Conservation (phyloP, 768 basidiomycete genomes). For the Coprinopsis strossmayeri region DNA sequence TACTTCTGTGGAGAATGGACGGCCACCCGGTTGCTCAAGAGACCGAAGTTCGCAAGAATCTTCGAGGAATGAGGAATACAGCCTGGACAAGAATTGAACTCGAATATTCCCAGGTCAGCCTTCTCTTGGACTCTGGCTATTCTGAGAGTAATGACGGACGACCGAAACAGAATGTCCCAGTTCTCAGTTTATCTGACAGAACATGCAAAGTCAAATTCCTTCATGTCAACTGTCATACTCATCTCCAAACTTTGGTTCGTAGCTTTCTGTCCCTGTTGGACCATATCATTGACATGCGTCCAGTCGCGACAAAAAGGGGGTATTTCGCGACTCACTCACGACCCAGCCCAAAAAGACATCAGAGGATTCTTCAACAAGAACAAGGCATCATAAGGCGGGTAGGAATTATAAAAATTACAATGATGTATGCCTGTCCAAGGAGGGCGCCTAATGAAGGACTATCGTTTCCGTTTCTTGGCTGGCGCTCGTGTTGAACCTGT, state of each 20-base stretch:
- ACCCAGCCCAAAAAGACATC: slow-evolving; percentile 71
- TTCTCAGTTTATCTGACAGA: too few relatives aligned
- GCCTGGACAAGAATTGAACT: slow-evolving; percentile 58
- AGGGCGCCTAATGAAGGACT: slow-evolving; percentile 4
- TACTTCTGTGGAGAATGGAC: slow-evolving; percentile 36
- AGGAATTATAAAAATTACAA: slow-evolving; percentile 5
- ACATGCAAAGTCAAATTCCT: slow-evolving; percentile 40
- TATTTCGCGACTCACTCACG: slow-evolving; percentile 62
- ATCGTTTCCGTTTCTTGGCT: slow-evolving; percentile 44
- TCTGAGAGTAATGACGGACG: background rate
- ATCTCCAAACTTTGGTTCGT: slow-evolving; percentile 53
- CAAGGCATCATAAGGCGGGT: slow-evolving; percentile 7
- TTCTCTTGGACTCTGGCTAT: slow-evolving; percentile 7
- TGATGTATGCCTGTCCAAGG: slow-evolving; percentile 7
- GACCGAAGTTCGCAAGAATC: slow-evolving; percentile 20
- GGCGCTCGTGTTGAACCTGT: slow-evolving; percentile 26
- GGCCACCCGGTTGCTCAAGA: slow-evolving; percentile 21
- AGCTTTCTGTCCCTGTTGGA: background rate
- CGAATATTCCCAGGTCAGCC: slow-evolving; percentile 29
- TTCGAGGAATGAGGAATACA: slow-evolving; percentile 57
- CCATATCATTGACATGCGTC: slow-evolving; percentile 3
- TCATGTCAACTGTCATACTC: slow-evolving; percentile 49
- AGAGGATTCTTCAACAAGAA: slow-evolving; percentile 26
- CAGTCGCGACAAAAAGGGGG: slow-evolving; percentile 66
- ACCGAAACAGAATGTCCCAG: too few relatives aligned